phyloP scores from a whole-genome alignment of 257 asterid species.

The Nicotiana sylvestris region DNA sequence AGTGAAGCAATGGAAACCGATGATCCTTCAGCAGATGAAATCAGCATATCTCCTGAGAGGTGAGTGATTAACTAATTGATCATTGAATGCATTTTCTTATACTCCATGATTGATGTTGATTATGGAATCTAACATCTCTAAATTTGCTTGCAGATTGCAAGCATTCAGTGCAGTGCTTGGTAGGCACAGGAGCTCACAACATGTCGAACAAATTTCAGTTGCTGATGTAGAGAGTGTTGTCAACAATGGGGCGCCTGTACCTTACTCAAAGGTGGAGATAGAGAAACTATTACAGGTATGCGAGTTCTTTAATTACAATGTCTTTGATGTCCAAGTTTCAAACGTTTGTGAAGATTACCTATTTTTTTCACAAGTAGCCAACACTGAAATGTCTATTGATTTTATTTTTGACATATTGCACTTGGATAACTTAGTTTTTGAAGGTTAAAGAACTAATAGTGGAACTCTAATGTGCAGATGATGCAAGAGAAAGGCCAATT shows the following conservation, averaged over 20 bases:
- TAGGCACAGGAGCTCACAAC: constrained; percentile 63
- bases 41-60: constrained; percentile 47
- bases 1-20: constrained; percentile 74
- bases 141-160: constrained; percentile 48
- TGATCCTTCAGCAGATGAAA: constrained; percentile 46
- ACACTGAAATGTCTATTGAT: not conserved
- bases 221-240: constrained; percentile 70
- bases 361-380: not conserved
- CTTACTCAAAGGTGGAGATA: constrained; percentile 59
- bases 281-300: constrained; percentile 65
- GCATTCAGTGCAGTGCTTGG: constrained; percentile 67
- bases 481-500: constrained; percentile 52
- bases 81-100: not conserved
- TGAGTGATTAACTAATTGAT: constrained; percentile 14
- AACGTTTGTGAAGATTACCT: not conserved
- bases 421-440: not conserved
- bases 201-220: constrained; percentile 61
- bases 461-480: constrained; percentile 36
- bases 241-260: constrained; percentile 51
- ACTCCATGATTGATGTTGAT: not conserved
- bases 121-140: constrained; percentile 5
- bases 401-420: too few species aligned
- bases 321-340: not conserved
- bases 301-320: not conserved
- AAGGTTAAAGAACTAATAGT: not conserved